These are phyloP conservation scores for Dipteronia dyeriana DNA, from an alignment of 345 rosid genomes.

Conservation along the genomic window DNA sequence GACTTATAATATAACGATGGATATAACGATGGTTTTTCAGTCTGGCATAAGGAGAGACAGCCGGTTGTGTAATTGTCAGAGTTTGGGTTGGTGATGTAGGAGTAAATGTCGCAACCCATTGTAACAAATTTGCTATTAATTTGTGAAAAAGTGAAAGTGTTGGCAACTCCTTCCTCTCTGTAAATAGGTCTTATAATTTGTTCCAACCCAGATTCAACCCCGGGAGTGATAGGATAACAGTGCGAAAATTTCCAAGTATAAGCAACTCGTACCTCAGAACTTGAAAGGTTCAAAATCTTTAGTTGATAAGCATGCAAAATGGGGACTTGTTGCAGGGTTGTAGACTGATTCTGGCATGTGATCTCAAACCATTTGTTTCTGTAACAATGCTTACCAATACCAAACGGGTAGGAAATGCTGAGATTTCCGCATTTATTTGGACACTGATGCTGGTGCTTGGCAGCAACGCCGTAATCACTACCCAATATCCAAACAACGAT, in stretches of 20 bases:
- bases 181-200: not conserved
- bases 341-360: slow-evolving; percentile 13
- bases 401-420: slow-evolving; percentile 26
- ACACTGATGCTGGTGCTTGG: slow-evolving; percentile 9
- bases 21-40: too few species aligned
- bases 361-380: slow-evolving; percentile 15
- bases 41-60: slow-evolving; percentile 19
- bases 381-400: slow-evolving; percentile 21
- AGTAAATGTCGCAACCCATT: slow-evolving; percentile 18
- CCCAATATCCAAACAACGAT: slow-evolving; percentile 1
- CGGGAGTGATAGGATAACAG: not conserved
- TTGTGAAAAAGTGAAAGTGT: slow-evolving; percentile 20
- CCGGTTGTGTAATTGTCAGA: not conserved
- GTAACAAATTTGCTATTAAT: slow-evolving; percentile 16
- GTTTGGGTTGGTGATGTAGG: not conserved
- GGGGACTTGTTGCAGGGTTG: not conserved
- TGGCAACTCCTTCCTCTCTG: not conserved
- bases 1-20: too few species aligned
- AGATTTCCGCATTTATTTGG: slow-evolving; percentile 24
- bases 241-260: slow-evolving; percentile 9
- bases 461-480: not conserved
- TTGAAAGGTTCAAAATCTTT: slow-evolving; percentile 12
- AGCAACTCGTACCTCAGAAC: not conserved
- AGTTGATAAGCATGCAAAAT: slow-evolving; percentile 10
- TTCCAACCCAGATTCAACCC: slow-evolving; percentile 6